Evolutionary conservation across 2,329 filamentous ascomycete species (phyloP).

Genomic region (Aspergillus aculeatus): DNA sequence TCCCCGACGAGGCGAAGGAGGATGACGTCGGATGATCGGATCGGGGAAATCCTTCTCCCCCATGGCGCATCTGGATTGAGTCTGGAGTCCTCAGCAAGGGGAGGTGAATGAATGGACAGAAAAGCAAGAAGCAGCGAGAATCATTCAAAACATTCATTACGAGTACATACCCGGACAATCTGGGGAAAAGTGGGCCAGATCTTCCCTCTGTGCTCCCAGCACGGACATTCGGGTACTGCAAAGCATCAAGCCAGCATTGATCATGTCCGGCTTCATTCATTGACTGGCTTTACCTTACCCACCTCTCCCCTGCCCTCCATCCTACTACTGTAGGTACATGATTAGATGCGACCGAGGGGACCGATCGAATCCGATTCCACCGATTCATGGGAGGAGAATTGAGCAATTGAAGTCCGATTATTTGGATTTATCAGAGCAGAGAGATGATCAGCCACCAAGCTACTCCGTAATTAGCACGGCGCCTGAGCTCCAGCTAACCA

Average conservation of each 20-base stretch:
- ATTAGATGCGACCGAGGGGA: not conserved
- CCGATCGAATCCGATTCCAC: not conserved
- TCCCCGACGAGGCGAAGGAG: not conserved
- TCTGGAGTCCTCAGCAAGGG: not conserved
- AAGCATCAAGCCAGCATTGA: slow-evolving; percentile 1
- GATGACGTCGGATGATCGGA: not conserved
- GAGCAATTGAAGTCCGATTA: not conserved
- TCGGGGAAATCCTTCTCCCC: not conserved
- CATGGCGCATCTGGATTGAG: not conserved
- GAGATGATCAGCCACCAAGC: slow-evolving; percentile 2
- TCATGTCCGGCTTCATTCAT: not conserved
- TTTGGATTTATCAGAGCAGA: not conserved
- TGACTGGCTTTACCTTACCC: not conserved
- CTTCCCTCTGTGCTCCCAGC: slow-evolving; percentile 16
- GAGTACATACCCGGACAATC: slow-evolving; percentile 14
- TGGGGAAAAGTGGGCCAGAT: slow-evolving; percentile 27
- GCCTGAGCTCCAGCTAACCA: not conserved
- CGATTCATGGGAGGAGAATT: not conserved
- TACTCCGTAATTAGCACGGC: not conserved
- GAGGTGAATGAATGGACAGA: not conserved
- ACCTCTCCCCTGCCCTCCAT: not conserved
- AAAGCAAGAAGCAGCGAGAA: not conserved
- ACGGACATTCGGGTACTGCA: slow-evolving; percentile 17
- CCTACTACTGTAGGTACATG: slow-evolving; percentile 6
- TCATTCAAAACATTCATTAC: not conserved